phyloP scores from a whole-genome alignment of 169 alveolate species.

The Condylostoma magnum region DNA sequence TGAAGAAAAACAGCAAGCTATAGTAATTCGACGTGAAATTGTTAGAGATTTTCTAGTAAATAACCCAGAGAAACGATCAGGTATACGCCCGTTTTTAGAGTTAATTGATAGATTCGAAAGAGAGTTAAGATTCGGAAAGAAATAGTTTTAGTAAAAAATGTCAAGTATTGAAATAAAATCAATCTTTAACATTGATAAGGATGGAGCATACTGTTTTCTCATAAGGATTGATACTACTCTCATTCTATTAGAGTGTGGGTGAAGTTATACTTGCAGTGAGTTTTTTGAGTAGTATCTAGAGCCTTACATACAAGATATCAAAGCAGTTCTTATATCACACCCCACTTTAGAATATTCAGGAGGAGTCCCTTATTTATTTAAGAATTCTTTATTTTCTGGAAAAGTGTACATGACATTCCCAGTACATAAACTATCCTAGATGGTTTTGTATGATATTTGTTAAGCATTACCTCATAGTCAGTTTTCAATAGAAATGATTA shows the following conservation, averaged over 20 bases:
- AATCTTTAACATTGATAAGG: no score
- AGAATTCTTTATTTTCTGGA: not conserved
- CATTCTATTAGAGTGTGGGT: no score
- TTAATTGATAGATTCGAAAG: constrained; percentile 19
- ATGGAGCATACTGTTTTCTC: no score
- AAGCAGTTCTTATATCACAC: constrained; percentile 18
- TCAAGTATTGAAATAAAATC: no score
- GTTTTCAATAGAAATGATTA: constrained; percentile 7
- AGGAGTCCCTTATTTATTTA: constrained; percentile 6
- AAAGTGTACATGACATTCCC: constrained; percentile 23
- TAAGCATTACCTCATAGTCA: not conserved
- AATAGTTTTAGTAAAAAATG: no score
- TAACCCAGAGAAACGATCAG: constrained; percentile 25
- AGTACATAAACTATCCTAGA: constrained; percentile 12
- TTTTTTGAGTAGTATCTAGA: no score
- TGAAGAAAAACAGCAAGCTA: not conserved
- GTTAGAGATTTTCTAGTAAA: constrained; percentile 19
- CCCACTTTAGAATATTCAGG: constrained; percentile 15
- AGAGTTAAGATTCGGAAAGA: constrained; percentile 18
- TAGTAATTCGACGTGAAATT: not conserved
- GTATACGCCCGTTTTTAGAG: constrained; percentile 11
- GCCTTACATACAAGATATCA: no score
- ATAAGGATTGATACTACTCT: no score
- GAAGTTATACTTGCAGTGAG: no score
- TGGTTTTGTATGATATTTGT: constrained; percentile 13